Percentiles rank a stretch among this genome's conserved stretches.
Evolutionary conservation across 2,329 filamentous ascomycete species (phyloP).

Genomic region (Pseudogymnoascus sp.): DNA sequence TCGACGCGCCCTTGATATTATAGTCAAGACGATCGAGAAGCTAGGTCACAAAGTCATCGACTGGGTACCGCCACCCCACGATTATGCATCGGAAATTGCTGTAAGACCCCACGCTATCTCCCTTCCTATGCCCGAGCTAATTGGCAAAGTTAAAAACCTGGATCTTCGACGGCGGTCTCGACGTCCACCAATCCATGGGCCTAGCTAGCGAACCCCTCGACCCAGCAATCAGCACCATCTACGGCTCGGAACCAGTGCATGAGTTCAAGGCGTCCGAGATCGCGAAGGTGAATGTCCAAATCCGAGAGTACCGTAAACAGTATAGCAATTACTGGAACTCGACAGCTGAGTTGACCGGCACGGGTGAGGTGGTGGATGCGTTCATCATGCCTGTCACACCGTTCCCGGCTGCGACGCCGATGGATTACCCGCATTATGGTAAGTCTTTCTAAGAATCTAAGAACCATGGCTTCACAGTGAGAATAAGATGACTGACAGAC

Average conservation of each 20-base stretch:
- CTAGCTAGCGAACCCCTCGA: conserved; percentile 46
- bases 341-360: conserved; percentile 40
- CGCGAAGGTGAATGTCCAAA: conserved; percentile 37
- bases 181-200: conserved; percentile 40
- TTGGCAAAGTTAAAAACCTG: conserved; percentile 28
- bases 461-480: conserved; percentile 15
- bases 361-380: conserved; percentile 43
- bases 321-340: conserved; percentile 59
- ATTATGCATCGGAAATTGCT: conserved; percentile 30
- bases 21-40: conserved; percentile 38
- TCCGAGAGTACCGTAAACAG: conserved; percentile 45
- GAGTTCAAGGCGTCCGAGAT: conserved; percentile 26
- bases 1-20: conserved; percentile 41
- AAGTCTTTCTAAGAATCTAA: conserved; percentile 27
- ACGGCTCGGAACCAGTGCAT: conserved; percentile 25
- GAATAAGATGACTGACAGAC: conserved; percentile 15
- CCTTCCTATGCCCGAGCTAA: conserved; percentile 18
- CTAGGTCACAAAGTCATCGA: conserved; percentile 50
- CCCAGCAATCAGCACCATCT: conserved; percentile 15
- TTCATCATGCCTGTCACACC: conserved; percentile 43
- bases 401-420: conserved; percentile 39
- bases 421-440: conserved; percentile 38
- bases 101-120: conserved; percentile 30
- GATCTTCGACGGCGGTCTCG: conserved; percentile 41
- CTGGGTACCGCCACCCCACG: conserved; percentile 48